Evolutionary conservation across 225 moss, liverwort and hornwort species (phyloP).

Genomic region (Rhytidiadelphus loreus): DNA sequence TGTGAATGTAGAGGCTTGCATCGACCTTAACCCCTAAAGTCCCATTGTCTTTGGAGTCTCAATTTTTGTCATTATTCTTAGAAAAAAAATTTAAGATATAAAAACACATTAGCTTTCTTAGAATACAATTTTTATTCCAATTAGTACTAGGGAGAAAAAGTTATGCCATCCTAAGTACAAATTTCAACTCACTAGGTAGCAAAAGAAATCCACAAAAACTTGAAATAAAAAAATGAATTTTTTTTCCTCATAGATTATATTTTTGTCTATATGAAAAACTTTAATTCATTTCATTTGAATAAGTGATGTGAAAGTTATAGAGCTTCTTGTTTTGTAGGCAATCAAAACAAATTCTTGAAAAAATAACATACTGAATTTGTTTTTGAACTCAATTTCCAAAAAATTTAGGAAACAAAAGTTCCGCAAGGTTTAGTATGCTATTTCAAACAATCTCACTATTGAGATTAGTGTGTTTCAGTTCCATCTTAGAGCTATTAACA

Average conservation of each 20-base stretch:
- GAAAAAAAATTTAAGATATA: background rate
- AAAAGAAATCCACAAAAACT: background rate
- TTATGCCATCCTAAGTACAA: background rate
- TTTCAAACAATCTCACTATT: background rate
- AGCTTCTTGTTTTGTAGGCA: background rate
- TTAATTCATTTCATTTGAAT: background rate
- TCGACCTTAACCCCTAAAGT: background rate
- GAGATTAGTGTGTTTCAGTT: background rate
- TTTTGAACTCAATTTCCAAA: background rate
- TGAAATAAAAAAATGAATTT: no score
- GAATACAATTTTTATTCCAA: background rate
- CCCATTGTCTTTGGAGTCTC: accelerated
- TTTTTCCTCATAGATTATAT: background rate
- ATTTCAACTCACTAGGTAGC: accelerated
- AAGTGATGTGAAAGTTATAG: background rate
- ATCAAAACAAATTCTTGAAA: background rate
- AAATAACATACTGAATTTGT: background rate
- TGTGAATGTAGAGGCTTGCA: background rate
- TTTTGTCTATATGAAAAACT: background rate
- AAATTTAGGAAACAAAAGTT: background rate
- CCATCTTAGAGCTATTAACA: accelerated
- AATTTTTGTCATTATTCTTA: background rate
- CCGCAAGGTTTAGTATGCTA: background rate
- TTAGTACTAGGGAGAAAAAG: accelerated
- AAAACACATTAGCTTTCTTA: background rate